Base-by-base conservation (phyloP, 106 monocot species). In the Dioscorea zingiberensis region DNA sequence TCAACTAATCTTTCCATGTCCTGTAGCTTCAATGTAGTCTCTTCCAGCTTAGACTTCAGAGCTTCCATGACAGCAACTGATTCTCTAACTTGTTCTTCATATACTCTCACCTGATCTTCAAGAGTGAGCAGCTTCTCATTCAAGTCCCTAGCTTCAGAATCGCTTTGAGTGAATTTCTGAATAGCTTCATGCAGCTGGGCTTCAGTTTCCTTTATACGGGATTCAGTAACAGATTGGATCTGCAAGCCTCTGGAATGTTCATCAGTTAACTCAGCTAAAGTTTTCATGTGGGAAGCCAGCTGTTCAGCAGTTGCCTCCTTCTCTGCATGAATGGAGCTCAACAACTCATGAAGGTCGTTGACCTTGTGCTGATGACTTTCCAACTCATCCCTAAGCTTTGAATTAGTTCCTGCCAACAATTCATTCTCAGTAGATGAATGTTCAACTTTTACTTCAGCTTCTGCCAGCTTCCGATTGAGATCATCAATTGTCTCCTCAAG, bases 221-320 rank as follows among this genome's bases (percentile, higher is more conserved):
- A 77, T 77, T 87, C 85, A 63, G 83, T 51, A 55, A 54, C 73
- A 58, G 78, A 82, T 6, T 85, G 85, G 47, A 85, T 64, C 54
- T 88, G 83, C 71, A 85, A 64, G 11, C 60, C 71, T 71, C 78
- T 88, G 29, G 85, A 73, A 66, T 82, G 82, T 32, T 88, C 65
- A 76, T 83, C 78, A 21, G 72, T 81, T 44, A 85, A 62, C 13
- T 81, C 60, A 27, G 77, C 59, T 25, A 85, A 68, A 57, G 71
- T 81, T 64, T 67, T 81, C 49, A 75, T 65, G 72, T 78, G 80
- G 68, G 59, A 68, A 81, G 64, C 68, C 24, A 87, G 62, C 58
- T 88, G 69, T 44, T 72, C 71, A 45, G 73, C 75, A 59, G 74
- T 71, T 69, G 66, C 71, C 57, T 81, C 88, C 67, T 88, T 88